Conservation (phyloP, 768 basidiomycete species). For the Crassisporium funariophilum region DNA sequence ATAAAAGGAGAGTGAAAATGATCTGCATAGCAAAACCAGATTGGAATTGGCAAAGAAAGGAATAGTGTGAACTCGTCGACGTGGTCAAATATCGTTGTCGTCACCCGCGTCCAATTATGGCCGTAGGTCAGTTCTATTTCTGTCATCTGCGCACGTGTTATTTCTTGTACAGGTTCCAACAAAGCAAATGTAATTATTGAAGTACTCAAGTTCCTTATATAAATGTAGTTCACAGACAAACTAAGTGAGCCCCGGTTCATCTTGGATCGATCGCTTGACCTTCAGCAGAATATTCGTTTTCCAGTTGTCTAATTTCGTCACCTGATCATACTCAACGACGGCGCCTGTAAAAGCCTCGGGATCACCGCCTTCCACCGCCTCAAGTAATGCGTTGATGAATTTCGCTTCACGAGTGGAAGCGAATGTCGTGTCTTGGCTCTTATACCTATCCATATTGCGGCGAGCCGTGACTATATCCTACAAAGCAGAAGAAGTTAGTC, state of each 20-base stretch:
- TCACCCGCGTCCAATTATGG: too few species aligned
- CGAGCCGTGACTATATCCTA: constrained; percentile 86
- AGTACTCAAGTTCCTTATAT: neutral
- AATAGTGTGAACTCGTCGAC: too few species aligned
- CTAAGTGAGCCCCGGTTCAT: constrained; percentile 41
- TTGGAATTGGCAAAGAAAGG: too few species aligned
- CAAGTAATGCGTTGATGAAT: constrained; percentile 75
- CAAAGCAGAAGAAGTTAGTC: neutral
- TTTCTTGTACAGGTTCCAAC: neutral
- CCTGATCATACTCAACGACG: constrained; percentile 92
- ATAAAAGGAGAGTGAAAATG: constrained; percentile 50
- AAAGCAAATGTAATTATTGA: neutral
- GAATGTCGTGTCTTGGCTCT: constrained; percentile 84
- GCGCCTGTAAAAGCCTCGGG: constrained; percentile 71
- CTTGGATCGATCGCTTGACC: constrained; percentile 82
- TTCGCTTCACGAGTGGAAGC: constrained; percentile 89
- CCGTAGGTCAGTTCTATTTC: constrained; percentile 6
- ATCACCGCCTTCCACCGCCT: constrained; percentile 60
- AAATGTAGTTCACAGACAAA: neutral
- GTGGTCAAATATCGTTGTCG: too few species aligned
- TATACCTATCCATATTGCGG: constrained; percentile 78
- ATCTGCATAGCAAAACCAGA: constrained; percentile 41
- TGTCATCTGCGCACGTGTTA: constrained; percentile 3
- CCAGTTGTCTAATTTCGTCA: constrained; percentile 94
- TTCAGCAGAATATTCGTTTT: constrained; percentile 90